Conservation (phyloP, 2,329 filamentous ascomycete species). For the Fusarium poae region DNA sequence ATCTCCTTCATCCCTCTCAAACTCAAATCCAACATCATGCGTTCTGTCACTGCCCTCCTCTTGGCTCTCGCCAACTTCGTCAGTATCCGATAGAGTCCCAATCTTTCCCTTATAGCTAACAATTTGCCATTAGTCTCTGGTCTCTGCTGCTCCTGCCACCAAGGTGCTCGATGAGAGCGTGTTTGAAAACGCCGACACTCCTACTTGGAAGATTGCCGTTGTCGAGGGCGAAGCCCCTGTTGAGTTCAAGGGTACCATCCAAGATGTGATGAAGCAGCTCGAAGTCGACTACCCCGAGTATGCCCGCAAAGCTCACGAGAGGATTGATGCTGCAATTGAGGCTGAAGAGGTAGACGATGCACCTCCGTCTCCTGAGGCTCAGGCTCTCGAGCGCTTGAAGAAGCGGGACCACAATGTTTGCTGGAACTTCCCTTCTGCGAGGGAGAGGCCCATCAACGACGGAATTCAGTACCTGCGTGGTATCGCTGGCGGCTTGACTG, state of each 20-base stretch:
- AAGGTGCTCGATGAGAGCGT: not conserved
- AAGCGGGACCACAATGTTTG: not conserved
- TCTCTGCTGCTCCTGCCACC: not conserved
- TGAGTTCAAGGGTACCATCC: not conserved
- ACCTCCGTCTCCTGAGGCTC: not conserved
- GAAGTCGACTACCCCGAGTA: not conserved
- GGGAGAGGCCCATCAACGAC: rapidly evolving
- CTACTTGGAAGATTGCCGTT: not conserved
- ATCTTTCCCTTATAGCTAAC: not conserved
- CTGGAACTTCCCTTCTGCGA: rapidly evolving
- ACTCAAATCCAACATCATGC: not conserved
- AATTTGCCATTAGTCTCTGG: not conserved
- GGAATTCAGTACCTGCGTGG: not conserved
- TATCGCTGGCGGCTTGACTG: not conserved
- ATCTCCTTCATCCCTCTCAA: not conserved
- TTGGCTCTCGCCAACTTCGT: not conserved
- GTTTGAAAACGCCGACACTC: not conserved
- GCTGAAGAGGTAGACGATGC: not conserved
- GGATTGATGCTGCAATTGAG: not conserved
- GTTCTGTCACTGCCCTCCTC: not conserved
- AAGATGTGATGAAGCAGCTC: not conserved
- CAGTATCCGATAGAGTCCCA: not conserved
- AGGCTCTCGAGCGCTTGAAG: not conserved
- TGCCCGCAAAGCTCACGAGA: not conserved
- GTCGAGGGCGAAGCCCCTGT: not conserved